phyloP scores from a whole-genome alignment of 1,139 yeast species.

The Pichia sp. region DNA sequence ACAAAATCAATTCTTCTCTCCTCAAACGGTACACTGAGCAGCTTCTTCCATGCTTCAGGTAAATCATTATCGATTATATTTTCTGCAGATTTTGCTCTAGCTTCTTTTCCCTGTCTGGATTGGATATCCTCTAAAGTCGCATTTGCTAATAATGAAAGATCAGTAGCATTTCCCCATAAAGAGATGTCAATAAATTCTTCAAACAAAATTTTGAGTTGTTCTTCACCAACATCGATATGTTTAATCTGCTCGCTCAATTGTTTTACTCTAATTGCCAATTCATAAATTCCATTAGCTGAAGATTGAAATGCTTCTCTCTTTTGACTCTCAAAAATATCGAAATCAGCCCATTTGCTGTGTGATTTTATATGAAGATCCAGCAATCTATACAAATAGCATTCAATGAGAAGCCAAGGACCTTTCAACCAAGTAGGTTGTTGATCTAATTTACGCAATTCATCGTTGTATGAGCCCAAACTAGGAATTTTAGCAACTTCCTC shows the following conservation, averaged over 20 bases:
- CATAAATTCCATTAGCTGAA: constrained; percentile 72
- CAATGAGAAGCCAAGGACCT: constrained; percentile 91
- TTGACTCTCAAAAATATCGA: constrained; percentile 65
- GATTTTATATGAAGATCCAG: constrained; percentile 43
- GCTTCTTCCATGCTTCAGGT: constrained; percentile 53
- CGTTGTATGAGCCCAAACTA: constrained; percentile 47
- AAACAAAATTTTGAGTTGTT: constrained; percentile 44
- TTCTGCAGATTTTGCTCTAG: constrained; percentile 74
- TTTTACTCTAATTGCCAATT: constrained; percentile 65
- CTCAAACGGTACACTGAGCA: constrained; percentile 27
- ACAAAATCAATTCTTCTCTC: constrained; percentile 66
- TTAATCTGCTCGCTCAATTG: constrained; percentile 36
- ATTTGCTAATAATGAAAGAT: constrained; percentile 78
- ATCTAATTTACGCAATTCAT: constrained; percentile 29
- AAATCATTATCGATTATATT: constrained; percentile 78
- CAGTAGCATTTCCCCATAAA: constrained; percentile 98
- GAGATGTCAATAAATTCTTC: constrained; percentile 82
- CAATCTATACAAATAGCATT: constrained; percentile 73
- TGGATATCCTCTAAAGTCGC: constrained; percentile 82
- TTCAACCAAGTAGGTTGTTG: constrained; percentile 51
- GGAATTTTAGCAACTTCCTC: constrained; percentile 30
- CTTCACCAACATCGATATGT: constrained; percentile 9
- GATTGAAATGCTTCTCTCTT: constrained; percentile 71
- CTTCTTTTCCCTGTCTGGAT: constrained; percentile 84
- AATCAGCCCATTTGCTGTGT: constrained; percentile 42